Percentiles rank a stretch among this genome's conserved stretches.
These are phyloP conservation scores for Sporothrix sp. DNA, from an alignment of 2,329 filamentous ascomycete genomes.

Conservation along the genomic window DNA sequence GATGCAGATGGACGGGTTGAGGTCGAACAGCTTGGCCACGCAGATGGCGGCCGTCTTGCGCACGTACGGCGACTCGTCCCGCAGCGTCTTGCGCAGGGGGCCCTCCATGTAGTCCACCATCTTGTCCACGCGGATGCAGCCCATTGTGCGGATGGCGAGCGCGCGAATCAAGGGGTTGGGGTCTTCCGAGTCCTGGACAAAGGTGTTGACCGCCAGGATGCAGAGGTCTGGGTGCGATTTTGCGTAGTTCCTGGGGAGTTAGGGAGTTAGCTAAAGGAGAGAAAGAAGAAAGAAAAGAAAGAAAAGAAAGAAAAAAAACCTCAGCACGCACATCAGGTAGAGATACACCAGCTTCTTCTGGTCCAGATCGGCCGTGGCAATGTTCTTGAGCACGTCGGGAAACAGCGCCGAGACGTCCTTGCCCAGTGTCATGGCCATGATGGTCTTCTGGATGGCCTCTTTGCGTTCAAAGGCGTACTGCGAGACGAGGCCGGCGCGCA, in stretches of 20 bases:
- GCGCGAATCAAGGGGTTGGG: slow-evolving; percentile 93
- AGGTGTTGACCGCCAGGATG: slow-evolving; percentile 97
- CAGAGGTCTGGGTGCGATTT: slow-evolving; percentile 98
- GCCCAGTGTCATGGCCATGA: slow-evolving; percentile 99
- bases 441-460: slow-evolving; percentile 98
- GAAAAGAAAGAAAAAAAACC: background rate
- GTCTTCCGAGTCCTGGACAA: slow-evolving; percentile 97
- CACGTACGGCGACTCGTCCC: slow-evolving; percentile 96
- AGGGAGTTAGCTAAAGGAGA: background rate
- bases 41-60: slow-evolving; percentile 97
- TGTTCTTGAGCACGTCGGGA: slow-evolving; percentile 97
- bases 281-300: background rate
- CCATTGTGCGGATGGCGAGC: slow-evolving; percentile 94
- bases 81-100: slow-evolving; percentile 84
- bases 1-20: slow-evolving; percentile 84
- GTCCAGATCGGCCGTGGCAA: slow-evolving; percentile 86
- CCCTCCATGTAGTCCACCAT: slow-evolving; percentile 99
- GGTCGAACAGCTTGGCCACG: slow-evolving; percentile 93
- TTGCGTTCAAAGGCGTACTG: slow-evolving; percentile 99
- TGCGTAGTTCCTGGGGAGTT: slow-evolving; percentile 74
- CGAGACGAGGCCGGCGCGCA: slow-evolving; percentile 89
- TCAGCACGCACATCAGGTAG: slow-evolving; percentile 74
- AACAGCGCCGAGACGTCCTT: slow-evolving; percentile 98
- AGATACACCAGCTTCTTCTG: slow-evolving; percentile 99
- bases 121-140: slow-evolving; percentile 95